Evolutionary conservation across 2,329 filamentous ascomycete genomes (phyloP).

Genomic region (Penicillium digitatum): DNA sequence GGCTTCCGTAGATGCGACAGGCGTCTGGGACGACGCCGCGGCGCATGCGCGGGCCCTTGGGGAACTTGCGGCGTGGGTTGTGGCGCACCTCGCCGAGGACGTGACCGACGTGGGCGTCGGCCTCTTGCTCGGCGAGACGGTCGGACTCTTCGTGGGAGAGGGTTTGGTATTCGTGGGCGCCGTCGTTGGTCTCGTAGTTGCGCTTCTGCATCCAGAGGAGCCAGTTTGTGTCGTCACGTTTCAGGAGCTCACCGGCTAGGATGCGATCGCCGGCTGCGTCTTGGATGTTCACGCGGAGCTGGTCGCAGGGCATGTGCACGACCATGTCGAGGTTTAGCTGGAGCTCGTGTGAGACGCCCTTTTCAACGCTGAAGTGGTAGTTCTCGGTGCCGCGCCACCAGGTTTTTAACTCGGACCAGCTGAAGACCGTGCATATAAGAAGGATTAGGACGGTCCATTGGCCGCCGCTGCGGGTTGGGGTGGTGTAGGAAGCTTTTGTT

Average conservation of each 20-base stretch:
- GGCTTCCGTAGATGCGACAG: constrained; percentile 82
- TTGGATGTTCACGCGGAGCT: constrained; percentile 95
- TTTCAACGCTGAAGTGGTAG: constrained; percentile 91
- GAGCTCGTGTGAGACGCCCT: constrained; percentile 78
- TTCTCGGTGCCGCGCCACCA: constrained; percentile 83
- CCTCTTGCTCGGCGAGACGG: constrained; percentile 47
- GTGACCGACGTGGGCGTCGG: constrained; percentile 84
- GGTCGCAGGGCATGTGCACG: constrained; percentile 77
- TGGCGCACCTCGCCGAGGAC: constrained; percentile 71
- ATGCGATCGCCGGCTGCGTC: constrained; percentile 92
- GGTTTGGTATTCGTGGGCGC: constrained; percentile 54
- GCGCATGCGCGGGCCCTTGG: constrained; percentile 68
- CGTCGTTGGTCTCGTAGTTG: constrained; percentile 52
- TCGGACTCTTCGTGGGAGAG: constrained; percentile 61
- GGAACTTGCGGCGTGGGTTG: constrained; percentile 61
- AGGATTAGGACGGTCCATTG: constrained; percentile 88
- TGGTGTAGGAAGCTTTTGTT: constrained; percentile 89
- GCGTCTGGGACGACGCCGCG: constrained; percentile 60
- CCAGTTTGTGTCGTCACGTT: constrained; percentile 77
- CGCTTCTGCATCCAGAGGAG: constrained; percentile 70
- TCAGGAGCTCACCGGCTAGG: constrained; percentile 69
- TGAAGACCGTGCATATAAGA: constrained; percentile 68
- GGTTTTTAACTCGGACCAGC: constrained; percentile 70
- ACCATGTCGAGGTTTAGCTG: constrained; percentile 97
- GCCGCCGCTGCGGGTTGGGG: constrained; percentile 77